Conservation (phyloP, 2,329 filamentous ascomycete genomes). For the Nothomitra cinnamomea region DNA sequence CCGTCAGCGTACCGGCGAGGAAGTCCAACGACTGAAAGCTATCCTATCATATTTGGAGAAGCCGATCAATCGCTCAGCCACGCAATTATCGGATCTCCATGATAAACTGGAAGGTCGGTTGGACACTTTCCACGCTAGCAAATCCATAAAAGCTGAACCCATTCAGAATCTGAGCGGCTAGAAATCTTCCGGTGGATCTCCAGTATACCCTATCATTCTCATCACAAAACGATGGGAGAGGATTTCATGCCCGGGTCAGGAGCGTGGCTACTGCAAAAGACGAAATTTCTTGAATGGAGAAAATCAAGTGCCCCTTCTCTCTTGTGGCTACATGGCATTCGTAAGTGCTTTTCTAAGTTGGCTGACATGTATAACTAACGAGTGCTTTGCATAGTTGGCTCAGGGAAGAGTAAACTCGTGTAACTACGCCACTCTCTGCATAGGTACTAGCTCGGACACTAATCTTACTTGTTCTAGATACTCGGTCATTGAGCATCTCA, state of each 20-base stretch:
- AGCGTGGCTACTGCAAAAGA: not conserved
- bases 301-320: not conserved
- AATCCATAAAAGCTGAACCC: no score
- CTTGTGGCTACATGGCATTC: slow-evolving; percentile 9
- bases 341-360: slow-evolving; percentile 4
- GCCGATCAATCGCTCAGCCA: not conserved
- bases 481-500: no score
- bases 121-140: not conserved
- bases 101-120: not conserved
- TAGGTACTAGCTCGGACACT: no score
- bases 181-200: not conserved
- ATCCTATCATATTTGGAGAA: not conserved
- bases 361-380: not conserved
- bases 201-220: not conserved
- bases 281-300: slow-evolving; percentile 6
- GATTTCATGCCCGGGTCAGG: not conserved
- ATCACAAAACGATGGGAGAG: not conserved
- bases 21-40: no score
- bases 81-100: not conserved
- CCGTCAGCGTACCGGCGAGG: no score
- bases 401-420: not conserved
- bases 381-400: not conserved
- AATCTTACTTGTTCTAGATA: no score
- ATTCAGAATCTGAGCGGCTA: not conserved
- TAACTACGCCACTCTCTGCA: no score